Evolutionary conservation across 495 filamentous ascomycete species (phyloP), one percentile per base, ranked within the genome.

Genomic region (Margaritispora aquatica): DNA sequence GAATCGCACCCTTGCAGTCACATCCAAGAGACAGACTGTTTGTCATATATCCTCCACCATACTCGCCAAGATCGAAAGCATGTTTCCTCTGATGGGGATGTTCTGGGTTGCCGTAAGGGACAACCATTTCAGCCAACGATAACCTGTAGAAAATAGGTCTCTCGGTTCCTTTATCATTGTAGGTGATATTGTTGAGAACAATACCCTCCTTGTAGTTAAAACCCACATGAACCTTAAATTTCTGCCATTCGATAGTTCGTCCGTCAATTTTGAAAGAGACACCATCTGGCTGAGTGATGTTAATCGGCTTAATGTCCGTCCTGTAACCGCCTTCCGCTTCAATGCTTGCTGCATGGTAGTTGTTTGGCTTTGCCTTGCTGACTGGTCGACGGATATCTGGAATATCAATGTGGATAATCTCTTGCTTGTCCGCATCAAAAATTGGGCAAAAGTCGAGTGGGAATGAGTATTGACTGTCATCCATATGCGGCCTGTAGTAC

Each of bases 151-250:
- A 96, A 29, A 95, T 74, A 0, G 88, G 87, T 26, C 92, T 82
- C 46, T 88, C 80, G 34, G 75, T 86, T 36, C 90, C 91, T 67
- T 90, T 88, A 73, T 96, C 92, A 66, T 92, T 92, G 76, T 86
- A 93, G 31, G 87, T 92, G 69, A 96, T 89, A 71, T 96, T 90
- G 71, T 89, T 92, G 21, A 97, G 78, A 17, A 96, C 86, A 58
- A 96, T 88, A 26, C 92, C 92, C 70, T 97, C 92, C n/a, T 89
- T 83, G 73, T 96, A 92, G 78, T 93, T 96, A 80, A 96, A 97
- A 17, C 92, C 92, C 34, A 97, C 84, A 68, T 96, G 93, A 61
- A 97, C 82, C 68, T 81, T 92, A 89, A 91, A 97, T 65, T 96
- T 96, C 70, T 96, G 92, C 93, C 93, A 97, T 50, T 84, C 84